These are phyloP conservation scores for Ogataea pilisensis DNA, from an alignment of 805 yeast genomes.

Conservation along the genomic window DNA sequence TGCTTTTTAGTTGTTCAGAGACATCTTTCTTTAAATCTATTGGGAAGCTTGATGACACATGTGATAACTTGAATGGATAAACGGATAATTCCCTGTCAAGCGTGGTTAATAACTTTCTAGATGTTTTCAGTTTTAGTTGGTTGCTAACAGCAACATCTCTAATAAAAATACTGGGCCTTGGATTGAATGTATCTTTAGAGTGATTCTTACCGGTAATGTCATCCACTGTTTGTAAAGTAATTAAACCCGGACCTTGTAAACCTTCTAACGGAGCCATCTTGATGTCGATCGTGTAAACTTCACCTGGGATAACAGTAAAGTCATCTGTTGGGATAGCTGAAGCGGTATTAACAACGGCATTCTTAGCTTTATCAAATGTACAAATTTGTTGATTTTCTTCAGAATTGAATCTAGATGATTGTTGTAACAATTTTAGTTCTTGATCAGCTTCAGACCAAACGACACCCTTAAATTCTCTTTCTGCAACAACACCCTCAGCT, in stretches of 20 bases:
- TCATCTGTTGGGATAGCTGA: constrained; percentile 77
- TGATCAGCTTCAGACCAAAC: constrained; percentile 82
- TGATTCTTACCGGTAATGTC: constrained; percentile 60
- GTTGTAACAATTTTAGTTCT: constrained; percentile 52
- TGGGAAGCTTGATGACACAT: constrained; percentile 63
- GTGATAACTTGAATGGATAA: constrained; percentile 84
- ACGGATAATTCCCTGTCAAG: constrained; percentile 78
- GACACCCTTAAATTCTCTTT: constrained; percentile 88
- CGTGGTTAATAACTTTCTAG: constrained; percentile 65
- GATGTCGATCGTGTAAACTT: constrained; percentile 81
- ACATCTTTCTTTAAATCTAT: constrained; percentile 38
- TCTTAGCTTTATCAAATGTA: constrained; percentile 34
- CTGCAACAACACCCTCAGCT: constrained; percentile 87
- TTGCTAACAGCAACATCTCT: constrained; percentile 86
- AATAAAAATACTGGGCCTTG: constrained; percentile 68
- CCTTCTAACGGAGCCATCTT: constrained; percentile 60
- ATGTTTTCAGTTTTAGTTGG: constrained; percentile 67
- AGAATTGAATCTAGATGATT: constrained; percentile 31
- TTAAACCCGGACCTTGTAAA: constrained; percentile 57
- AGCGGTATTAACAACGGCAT: constrained; percentile 34
- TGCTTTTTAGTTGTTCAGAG: constrained; percentile 37
- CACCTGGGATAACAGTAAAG: constrained; percentile 71
- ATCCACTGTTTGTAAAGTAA: constrained; percentile 66
- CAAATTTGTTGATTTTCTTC: constrained; percentile 35
- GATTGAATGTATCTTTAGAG: constrained; percentile 45